Evolutionary conservation across 495 filamentous ascomycete species (phyloP).

Genomic region (Tuber magnatum): DNA sequence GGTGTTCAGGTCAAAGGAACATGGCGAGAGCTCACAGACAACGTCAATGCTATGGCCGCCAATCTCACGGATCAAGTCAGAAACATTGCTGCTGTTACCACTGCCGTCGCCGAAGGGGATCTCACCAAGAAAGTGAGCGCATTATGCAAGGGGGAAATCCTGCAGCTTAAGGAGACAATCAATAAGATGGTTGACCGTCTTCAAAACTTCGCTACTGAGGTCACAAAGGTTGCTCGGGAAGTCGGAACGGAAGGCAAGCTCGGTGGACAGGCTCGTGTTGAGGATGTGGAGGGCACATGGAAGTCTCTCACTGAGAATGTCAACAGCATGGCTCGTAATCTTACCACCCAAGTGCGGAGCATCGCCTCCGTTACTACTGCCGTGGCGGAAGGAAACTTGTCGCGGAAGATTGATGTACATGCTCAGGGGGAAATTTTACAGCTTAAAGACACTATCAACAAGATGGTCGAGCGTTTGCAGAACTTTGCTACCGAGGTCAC

Average conservation of each 20-base stretch:
- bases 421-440: constrained; percentile 93
- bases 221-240: constrained; percentile 94
- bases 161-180: constrained; percentile 92
- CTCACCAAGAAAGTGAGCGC: constrained; percentile 95
- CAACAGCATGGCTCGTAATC: constrained; percentile 97
- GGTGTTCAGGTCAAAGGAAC: constrained; percentile 53
- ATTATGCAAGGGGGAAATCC: constrained; percentile 92
- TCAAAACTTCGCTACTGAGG: constrained; percentile 92
- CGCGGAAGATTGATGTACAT: constrained; percentile 91
- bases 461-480: constrained; percentile 95
- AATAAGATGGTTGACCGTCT: constrained; percentile 99
- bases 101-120: constrained; percentile 88
- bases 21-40: constrained; percentile 97
- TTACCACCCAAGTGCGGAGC: constrained; percentile 96
- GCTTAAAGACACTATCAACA: constrained; percentile 96
- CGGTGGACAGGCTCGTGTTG: constrained; percentile 91
- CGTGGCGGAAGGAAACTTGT: constrained; percentile 88
- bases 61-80: constrained; percentile 94
- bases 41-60: constrained; percentile 96
- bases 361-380: constrained; percentile 97
- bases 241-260: constrained; percentile 95
- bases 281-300: constrained; percentile 97
- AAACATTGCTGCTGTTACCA: constrained; percentile 92
- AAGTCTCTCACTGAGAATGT: constrained; percentile 95
- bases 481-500: constrained; percentile 98